A percentile compares a stretch with the other conserved stretches of the same genome.
Conservation (phyloP, 2,329 filamentous ascomycete genomes). For the Reticulascus tulasneorum region DNA sequence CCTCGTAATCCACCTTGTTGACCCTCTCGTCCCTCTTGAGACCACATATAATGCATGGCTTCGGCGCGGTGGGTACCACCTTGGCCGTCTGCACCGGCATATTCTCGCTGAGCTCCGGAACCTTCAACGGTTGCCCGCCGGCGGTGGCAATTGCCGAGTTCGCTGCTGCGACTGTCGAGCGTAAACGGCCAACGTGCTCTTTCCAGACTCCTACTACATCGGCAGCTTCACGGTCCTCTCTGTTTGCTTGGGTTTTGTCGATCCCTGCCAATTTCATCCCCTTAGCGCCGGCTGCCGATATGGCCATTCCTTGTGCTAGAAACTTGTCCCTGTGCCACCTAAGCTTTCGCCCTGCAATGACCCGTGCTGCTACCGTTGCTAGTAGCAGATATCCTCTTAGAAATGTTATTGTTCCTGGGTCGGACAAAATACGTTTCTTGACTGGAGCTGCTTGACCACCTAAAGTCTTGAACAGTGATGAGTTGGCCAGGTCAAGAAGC, state of each 20-base stretch:
- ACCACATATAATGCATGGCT: constrained; percentile 80
- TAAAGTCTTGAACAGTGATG: constrained; percentile 62
- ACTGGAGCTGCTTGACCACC: constrained; percentile 52
- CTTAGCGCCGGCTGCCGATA: constrained; percentile 70
- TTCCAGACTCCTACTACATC: constrained; percentile 76
- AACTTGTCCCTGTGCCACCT: constrained; percentile 90
- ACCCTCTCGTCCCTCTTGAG: constrained; percentile 84
- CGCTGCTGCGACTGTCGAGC: constrained; percentile 65
- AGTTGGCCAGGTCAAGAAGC: constrained; percentile 63
- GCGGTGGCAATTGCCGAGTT: constrained; percentile 41
- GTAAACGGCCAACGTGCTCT: constrained; percentile 68
- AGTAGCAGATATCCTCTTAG: constrained; percentile 61
- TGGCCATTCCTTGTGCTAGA: constrained; percentile 82
- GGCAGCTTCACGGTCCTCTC: constrained; percentile 79
- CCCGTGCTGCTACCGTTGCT: constrained; percentile 66
- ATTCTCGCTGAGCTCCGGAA: constrained; percentile 70
- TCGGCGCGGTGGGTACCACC: constrained; percentile 68
- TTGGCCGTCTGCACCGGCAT: constrained; percentile 66
- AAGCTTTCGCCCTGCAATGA: constrained; percentile 78
- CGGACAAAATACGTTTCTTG: constrained; percentile 60
- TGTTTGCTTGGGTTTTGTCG: constrained; percentile 75
- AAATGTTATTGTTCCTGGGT: constrained; percentile 59
- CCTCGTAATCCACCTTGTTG: constrained; percentile 66
- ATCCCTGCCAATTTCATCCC: constrained; percentile 90
- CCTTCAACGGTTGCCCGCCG: constrained; percentile 34